Evolutionary conservation across 495 filamentous ascomycete species (phyloP), one percentile per base, ranked within the genome.

Genomic region (Hyaloscypha bicolor): DNA sequence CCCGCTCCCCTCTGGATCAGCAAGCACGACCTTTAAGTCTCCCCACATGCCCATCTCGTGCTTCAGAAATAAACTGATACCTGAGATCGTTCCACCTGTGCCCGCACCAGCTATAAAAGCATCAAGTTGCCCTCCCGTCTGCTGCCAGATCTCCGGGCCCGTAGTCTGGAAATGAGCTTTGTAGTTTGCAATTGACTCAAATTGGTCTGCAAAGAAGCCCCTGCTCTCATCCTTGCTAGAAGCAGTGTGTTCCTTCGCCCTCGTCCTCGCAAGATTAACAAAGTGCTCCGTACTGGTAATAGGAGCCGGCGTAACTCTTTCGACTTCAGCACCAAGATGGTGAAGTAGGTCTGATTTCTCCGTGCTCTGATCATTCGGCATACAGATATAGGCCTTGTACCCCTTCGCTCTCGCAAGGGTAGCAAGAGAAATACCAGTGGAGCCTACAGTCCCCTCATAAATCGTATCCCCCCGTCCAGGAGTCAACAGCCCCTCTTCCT

Each of bases 381-480:
- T 97, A 82, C 92, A 97, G 69, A 99, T 99, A 76, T 98, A 90
- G 6, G 93, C 93, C 51, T 90, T 82, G 76, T 97, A 98, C 21
- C 96, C 96, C 70, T 88, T 86, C 22, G 95, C 94, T 68, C 93
- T 85, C 45, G 92, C 93, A 56, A 99, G 83, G 3, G 91, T 90
- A 4, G 96, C 96, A 25, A 99, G 82, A 4, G 95, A 97, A 67
- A 99, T 97, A 6, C 94, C 94, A 0, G 93, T 97, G 62, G 90
- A 93, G 63, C 95, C 95, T 14, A 96, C 94, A 6, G 96, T 99
- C 57, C 96, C 95, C 80, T 99, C 95, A 79, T 98, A 99, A 72
- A 99, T 91, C 25, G 89, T 93, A 73, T 98, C 96, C 63, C 94
- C 94, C 29, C 90, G 88, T 72, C 90, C 80, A 0, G 96, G 95